These are phyloP conservation scores for Jackrogersella multiformis DNA, from an alignment of 495 filamentous ascomycete genomes.

Conservation along the genomic window DNA sequence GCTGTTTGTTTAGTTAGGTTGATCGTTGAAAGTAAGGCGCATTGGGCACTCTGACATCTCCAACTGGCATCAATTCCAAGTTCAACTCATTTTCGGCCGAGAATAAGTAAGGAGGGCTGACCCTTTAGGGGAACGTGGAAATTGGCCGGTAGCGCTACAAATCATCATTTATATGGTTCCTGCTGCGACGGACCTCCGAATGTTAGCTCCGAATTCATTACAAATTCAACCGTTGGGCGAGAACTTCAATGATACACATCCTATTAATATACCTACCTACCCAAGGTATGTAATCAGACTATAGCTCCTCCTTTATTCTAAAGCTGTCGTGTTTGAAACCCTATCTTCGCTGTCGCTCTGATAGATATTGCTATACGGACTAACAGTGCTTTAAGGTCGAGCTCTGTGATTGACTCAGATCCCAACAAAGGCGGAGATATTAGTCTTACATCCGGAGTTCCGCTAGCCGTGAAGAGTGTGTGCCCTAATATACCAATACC, in stretches of 20 bases:
- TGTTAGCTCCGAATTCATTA: slow-evolving; percentile 19
- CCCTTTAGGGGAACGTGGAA: slow-evolving; percentile 7
- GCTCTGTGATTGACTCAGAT: neutral
- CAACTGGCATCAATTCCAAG: neutral
- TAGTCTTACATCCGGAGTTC: slow-evolving; percentile 22
- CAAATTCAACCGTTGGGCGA: slow-evolving; percentile 4
- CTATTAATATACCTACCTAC: slow-evolving; percentile 1
- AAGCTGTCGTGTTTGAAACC: neutral
- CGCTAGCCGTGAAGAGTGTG: slow-evolving; percentile 1
- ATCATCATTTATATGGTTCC: neutral
- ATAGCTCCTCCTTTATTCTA: neutral
- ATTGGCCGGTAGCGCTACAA: slow-evolving; percentile 17
- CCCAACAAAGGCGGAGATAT: neutral
- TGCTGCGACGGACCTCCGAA: slow-evolving; percentile 22
- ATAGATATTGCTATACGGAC: neutral
- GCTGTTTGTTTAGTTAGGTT: neutral
- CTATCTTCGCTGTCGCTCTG: neutral
- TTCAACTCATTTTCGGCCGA: slow-evolving; percentile 12
- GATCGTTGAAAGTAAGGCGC: slow-evolving; percentile 7
- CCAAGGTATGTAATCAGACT: neutral
- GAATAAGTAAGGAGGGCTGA: slow-evolving; percentile 1
- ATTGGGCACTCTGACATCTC: slow-evolving; percentile 1
- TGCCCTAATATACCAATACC: neutral
- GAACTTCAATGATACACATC: slow-evolving; percentile 14
- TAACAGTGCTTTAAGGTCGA: slow-evolving; percentile 2